These are phyloP conservation scores for Aspergillus saccharolyticus DNA, from an alignment of 495 filamentous ascomycete species.

Conservation along the genomic window DNA sequence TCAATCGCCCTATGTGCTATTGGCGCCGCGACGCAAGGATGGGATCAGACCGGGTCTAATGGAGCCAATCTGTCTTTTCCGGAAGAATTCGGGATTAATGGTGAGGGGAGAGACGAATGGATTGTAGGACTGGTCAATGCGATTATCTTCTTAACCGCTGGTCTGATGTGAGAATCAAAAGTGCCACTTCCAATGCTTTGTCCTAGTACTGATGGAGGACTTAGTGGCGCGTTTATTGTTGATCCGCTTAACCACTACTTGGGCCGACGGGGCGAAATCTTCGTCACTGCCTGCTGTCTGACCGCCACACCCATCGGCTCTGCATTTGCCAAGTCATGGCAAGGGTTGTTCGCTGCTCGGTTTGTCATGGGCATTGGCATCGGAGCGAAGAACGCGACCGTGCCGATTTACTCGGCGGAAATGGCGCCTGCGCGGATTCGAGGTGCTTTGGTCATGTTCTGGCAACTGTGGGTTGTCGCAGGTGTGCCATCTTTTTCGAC, in stretches of 20 bases:
- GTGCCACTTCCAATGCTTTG: conserved; percentile 2
- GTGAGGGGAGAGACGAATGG: conserved; percentile 43
- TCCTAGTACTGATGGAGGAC: conserved; percentile 13
- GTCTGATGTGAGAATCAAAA: conserved; percentile 38
- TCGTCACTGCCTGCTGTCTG: conserved; percentile 49
- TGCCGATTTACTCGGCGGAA: conserved; percentile 63
- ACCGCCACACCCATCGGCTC: conserved; percentile 47
- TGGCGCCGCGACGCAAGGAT: conserved; percentile 43
- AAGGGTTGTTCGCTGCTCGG: conserved; percentile 49
- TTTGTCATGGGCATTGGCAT: conserved; percentile 59
- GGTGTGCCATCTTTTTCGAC: too few species aligned
- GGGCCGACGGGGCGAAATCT: conserved; percentile 53
- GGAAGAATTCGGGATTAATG: conserved; percentile 45
- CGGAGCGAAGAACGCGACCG: conserved; percentile 56
- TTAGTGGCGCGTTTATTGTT: conserved; percentile 45
- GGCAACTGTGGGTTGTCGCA: conserved; percentile 47
- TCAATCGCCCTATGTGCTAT: conserved; percentile 30
- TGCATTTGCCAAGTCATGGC: conserved; percentile 49
- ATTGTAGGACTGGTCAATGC: conserved; percentile 58
- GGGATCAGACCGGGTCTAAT: conserved; percentile 67
- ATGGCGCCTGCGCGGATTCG: conserved; percentile 56
- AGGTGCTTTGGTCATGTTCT: conserved; percentile 62
- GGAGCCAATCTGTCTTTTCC: conserved; percentile 61
- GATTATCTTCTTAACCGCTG: conserved; percentile 28
- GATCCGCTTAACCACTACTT: conserved; percentile 53